phyloP scores from a whole-genome alignment of 495 filamentous ascomycete genomes.

The Penicillium taxi region DNA sequence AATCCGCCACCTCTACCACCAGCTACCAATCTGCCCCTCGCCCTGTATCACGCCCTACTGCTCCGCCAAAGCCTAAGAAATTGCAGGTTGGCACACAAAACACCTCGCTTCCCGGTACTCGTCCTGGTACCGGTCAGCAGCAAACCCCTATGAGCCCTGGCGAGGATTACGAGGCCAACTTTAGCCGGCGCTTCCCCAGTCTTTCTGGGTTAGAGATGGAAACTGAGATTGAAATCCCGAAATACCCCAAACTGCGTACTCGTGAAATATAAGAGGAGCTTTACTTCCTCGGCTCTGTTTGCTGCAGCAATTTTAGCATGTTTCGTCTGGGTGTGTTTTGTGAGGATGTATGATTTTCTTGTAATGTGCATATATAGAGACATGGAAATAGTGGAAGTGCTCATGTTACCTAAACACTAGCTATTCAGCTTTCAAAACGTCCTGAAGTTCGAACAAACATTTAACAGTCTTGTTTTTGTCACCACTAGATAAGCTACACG shows the following conservation, averaged over 20 bases:
- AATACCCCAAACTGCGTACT: slow-evolving; percentile 31
- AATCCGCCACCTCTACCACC: slow-evolving; percentile 15
- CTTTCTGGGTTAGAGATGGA: slow-evolving; percentile 75
- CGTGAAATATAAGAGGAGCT: slow-evolving; percentile 31
- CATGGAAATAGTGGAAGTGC: slow-evolving; percentile 16
- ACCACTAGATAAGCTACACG: too few relatives aligned
- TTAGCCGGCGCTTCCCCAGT: slow-evolving; percentile 75
- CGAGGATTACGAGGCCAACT: slow-evolving; percentile 65
- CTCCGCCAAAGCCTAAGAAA: slow-evolving; percentile 55
- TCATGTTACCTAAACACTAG: background rate
- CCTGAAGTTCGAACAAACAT: too few relatives aligned
- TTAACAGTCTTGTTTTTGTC: too few relatives aligned
- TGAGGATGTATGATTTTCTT: slow-evolving; percentile 16
- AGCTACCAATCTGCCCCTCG: slow-evolving; percentile 20
- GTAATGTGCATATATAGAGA: slow-evolving; percentile 19
- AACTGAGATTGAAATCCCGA: slow-evolving; percentile 50
- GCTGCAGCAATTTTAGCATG: slow-evolving; percentile 20
- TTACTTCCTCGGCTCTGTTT: slow-evolving; percentile 7
- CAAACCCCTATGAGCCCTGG: slow-evolving; percentile 18
- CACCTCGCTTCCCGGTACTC: slow-evolving; percentile 15
- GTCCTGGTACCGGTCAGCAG: slow-evolving; percentile 17
- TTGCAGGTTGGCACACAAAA: slow-evolving; percentile 39
- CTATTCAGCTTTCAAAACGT: background rate
- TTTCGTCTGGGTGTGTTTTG: slow-evolving; percentile 12
- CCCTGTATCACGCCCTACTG: slow-evolving; percentile 32